A percentile compares a stretch with the other conserved stretches of the same genome.
These are phyloP conservation scores for Pinus tabuliformis DNA, from an alignment of 75 land plant species.

Conservation along the genomic window DNA sequence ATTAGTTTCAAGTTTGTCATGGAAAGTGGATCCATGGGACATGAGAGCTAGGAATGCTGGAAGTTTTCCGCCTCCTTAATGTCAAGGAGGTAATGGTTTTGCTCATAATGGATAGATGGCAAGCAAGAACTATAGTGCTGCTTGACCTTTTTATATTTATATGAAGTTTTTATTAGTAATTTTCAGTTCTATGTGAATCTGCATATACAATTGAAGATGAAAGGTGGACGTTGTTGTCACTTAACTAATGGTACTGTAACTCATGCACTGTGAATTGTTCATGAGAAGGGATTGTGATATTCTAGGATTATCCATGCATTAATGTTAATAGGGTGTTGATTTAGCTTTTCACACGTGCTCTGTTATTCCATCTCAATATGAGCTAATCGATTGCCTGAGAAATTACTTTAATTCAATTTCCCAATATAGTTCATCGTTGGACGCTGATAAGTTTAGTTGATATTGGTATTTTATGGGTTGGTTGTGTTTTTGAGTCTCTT, in stretches of 20 bases:
- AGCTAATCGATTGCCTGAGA: background rate
- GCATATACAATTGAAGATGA: background rate
- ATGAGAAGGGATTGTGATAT: background rate
- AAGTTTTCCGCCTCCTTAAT: background rate
- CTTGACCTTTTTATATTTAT: background rate
- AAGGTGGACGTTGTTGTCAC: background rate
- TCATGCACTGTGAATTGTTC: background rate
- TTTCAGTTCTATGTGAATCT: background rate
- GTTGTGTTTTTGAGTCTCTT: background rate
- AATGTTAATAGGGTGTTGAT: background rate
- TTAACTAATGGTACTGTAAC: background rate
- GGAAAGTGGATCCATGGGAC: background rate
- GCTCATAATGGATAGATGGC: background rate
- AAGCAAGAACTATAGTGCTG: background rate
- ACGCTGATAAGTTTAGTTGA: background rate
- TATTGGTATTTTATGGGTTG: background rate
- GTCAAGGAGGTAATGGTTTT: background rate
- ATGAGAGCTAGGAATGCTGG: background rate
- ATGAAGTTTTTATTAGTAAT: background rate
- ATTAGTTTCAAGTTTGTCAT: no score
- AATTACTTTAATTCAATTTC: background rate
- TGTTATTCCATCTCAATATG: background rate
- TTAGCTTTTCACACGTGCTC: background rate
- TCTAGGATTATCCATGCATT: background rate
- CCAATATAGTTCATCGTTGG: background rate